Conservation (phyloP, 2,329 filamentous ascomycete genomes). For the Pezicula carpinea region DNA sequence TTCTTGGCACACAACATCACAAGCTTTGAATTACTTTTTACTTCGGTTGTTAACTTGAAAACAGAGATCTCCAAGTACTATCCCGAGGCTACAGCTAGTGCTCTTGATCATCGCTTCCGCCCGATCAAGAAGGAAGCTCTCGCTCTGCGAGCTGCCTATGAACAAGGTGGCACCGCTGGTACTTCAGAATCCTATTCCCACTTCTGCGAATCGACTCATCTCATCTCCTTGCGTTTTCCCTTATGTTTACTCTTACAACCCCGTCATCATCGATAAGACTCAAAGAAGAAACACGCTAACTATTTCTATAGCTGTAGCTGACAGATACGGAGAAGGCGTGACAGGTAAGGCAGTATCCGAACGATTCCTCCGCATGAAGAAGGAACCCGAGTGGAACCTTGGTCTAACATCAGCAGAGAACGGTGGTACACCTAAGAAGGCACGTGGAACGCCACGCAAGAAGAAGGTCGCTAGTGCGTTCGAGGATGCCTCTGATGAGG, state of each 20-base stretch:
- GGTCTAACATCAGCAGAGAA: conserved; percentile 13
- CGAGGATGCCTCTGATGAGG: conserved; percentile 12
- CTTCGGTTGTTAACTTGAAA: conserved; percentile 13
- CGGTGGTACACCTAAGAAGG: conserved; percentile 1
- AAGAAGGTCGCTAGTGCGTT: conserved; percentile 5
- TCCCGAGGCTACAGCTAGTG: conserved; percentile 14
- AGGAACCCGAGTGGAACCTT: conserved; percentile 18
- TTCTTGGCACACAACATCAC: conserved; percentile 8
- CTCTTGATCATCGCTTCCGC: conserved; percentile 25
- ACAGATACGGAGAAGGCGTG: conserved; percentile 19
- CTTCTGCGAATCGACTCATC: too few species aligned
- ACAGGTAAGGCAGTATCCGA: conserved; percentile 25
- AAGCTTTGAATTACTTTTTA: neutral
- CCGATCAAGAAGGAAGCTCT: conserved; percentile 23
- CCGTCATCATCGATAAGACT: conserved; percentile 8
- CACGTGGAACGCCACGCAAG: neutral
- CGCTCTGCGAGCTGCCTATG: conserved; percentile 11
- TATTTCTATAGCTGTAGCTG: conserved; percentile 21
- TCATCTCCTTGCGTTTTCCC: conserved; percentile 10
- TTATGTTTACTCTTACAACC: conserved; percentile 7
- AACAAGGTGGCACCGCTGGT: conserved; percentile 8
- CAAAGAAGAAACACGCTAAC: conserved; percentile 19
- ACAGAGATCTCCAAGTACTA: conserved; percentile 19
- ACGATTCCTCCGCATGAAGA: conserved; percentile 22
- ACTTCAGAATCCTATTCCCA: conserved; percentile 1